These are phyloP conservation scores for Bretziella fagacearum DNA, from an alignment of 2,329 filamentous ascomycete species.

Conservation along the genomic window DNA sequence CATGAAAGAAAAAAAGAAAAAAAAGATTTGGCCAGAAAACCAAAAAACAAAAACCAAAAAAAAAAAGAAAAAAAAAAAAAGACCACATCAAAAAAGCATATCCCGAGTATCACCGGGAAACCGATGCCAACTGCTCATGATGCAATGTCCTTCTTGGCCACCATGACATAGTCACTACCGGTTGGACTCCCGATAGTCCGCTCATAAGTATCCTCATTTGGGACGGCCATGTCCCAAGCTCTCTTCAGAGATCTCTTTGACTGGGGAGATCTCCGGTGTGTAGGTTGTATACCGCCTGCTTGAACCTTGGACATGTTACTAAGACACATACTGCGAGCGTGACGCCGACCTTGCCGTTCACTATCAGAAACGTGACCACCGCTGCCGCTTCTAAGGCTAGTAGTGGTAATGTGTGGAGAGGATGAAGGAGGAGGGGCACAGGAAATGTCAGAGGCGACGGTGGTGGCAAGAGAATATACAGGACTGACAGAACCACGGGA, in stretches of 20 bases:
- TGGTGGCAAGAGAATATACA: conserved; percentile 9
- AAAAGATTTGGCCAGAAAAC: not conserved
- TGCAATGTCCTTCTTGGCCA: conserved; percentile 35
- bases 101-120: conserved; percentile 14
- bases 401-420: not conserved
- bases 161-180: conserved; percentile 32
- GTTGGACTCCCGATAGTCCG: not conserved
- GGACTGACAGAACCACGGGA: conserved; percentile 11
- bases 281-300: not conserved
- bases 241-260: not conserved
- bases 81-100: conserved; percentile 10
- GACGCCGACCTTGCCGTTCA: not conserved
- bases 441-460: not conserved
- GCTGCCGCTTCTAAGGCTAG: not conserved
- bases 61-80: conserved; percentile 8
- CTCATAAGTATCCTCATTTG: not conserved
- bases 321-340: not conserved
- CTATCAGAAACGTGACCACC: not conserved
- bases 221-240: not conserved
- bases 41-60: conserved; percentile 3
- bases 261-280: not conserved
- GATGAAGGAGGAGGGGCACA: not conserved
- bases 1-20: conserved; percentile 14
- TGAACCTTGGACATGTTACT: not conserved
- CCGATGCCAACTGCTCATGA: too few relatives aligned